A percentile compares a stretch with the other conserved stretches of the same genome.
Evolutionary conservation across 805 yeast genomes (phyloP).

Genomic region (Suhomyces vadensis): DNA sequence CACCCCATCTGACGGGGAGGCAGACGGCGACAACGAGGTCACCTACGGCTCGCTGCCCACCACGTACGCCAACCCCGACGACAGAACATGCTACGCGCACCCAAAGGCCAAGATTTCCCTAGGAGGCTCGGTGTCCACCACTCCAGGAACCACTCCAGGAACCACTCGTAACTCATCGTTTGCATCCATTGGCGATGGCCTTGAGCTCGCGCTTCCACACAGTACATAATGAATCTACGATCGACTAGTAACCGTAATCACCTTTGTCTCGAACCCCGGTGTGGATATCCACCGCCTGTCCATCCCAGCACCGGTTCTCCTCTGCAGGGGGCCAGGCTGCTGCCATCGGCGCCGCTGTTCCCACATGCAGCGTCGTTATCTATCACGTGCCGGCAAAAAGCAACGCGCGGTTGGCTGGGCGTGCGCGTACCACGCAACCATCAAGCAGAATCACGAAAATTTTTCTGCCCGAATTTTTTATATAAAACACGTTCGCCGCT

Average conservation of each 20-base stretch:
- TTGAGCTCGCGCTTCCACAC: background rate
- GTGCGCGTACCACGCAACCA: conserved; percentile 10
- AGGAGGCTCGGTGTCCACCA: conserved; percentile 22
- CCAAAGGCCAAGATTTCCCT: conserved; percentile 41
- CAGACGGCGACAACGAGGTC: conserved; percentile 17
- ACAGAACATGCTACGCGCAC: conserved; percentile 44
- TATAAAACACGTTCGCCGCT: conserved; percentile 9
- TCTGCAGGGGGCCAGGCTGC: too few species aligned
- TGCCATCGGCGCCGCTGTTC: background rate
- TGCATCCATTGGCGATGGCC: background rate
- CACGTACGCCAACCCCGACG: conserved; percentile 35
- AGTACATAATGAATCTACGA: too few species aligned
- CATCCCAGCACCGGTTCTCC: too few species aligned
- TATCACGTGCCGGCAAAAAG: conserved; percentile 1
- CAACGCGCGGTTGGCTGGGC: background rate
- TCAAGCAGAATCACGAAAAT: conserved; percentile 6
- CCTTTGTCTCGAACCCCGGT: too few species aligned
- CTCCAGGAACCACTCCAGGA: background rate
- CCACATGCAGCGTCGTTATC: background rate
- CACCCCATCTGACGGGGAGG: conserved; percentile 18
- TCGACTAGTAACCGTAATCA: too few species aligned
- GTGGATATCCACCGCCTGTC: too few species aligned
- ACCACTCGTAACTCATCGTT: conserved; percentile 1
- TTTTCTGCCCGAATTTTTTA: conserved; percentile 3
- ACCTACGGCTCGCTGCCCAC: background rate